These are phyloP conservation scores for Stropharia rugosoannulata DNA, from an alignment of 768 basidiomycete genomes.

Conservation along the genomic window DNA sequence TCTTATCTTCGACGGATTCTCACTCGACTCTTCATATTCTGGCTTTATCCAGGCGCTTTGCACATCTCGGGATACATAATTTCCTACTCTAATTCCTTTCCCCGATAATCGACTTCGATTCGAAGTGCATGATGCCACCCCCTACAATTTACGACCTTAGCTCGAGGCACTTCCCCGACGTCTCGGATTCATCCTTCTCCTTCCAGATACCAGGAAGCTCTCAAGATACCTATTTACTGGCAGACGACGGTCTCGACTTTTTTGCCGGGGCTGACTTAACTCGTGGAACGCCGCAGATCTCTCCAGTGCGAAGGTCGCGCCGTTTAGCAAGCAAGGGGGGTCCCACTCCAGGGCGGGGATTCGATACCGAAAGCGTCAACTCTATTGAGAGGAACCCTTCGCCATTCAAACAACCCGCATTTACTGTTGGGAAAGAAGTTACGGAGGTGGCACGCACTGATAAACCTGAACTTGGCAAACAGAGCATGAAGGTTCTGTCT, in stretches of 20 bases:
- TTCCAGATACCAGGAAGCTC: slow-evolving; percentile 52
- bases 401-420: slow-evolving; percentile 5
- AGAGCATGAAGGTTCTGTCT: slow-evolving; percentile 8
- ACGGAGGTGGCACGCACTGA: slow-evolving; percentile 7
- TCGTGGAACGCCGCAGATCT: slow-evolving; percentile 30
- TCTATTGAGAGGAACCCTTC: slow-evolving; percentile 1
- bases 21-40: too few species aligned
- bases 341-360: slow-evolving; percentile 35
- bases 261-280: slow-evolving; percentile 41
- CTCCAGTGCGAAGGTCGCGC: slow-evolving; percentile 20
- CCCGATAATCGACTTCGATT: too few species aligned
- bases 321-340: slow-evolving; percentile 38
- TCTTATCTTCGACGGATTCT: too few species aligned
- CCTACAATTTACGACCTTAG: slow-evolving; percentile 41
- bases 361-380: slow-evolving; percentile 7
- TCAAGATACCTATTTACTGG: slow-evolving; percentile 50
- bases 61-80: too few species aligned
- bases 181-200: slow-evolving; percentile 50
- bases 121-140: slow-evolving; percentile 21
- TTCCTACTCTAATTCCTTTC: too few species aligned
- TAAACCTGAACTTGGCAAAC: slow-evolving; percentile 11
- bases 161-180: slow-evolving; percentile 53
- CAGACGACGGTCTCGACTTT: slow-evolving; percentile 46
- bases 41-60: too few species aligned
- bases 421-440: slow-evolving; percentile 8